Percentiles rank a stretch among this genome's conserved stretches.
Evolutionary conservation across 768 basidiomycete genomes (phyloP).

Genomic region (Mycena rosella): DNA sequence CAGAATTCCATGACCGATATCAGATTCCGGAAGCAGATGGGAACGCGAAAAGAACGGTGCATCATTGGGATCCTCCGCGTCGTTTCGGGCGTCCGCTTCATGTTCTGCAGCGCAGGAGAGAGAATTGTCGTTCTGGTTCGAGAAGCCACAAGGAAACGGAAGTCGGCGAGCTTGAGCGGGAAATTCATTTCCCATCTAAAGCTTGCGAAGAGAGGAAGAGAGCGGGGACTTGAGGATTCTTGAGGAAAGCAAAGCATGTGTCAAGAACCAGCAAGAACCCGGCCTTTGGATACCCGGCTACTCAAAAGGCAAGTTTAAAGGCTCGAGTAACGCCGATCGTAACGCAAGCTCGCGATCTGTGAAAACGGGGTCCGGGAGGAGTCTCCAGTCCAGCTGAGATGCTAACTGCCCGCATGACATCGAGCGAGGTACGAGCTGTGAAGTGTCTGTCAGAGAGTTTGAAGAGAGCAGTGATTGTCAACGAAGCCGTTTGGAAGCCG

Average conservation of each 20-base stretch:
- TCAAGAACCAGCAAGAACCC: not conserved
- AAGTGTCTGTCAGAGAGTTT: too few species aligned
- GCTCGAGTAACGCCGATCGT: too few species aligned
- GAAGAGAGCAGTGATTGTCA: too few species aligned
- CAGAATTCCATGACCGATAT: too few species aligned
- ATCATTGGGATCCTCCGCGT: not conserved
- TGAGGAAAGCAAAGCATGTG: slow-evolving; percentile 16
- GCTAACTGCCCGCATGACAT: too few species aligned
- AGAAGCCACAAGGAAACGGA: not conserved
- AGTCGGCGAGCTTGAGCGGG: not conserved
- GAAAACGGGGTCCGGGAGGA: too few species aligned
- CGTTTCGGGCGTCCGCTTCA: not conserved
- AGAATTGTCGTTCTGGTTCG: not conserved
- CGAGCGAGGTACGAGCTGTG: too few species aligned
- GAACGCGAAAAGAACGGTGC: not conserved
- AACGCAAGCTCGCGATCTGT: too few species aligned
- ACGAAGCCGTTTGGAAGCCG: too few species aligned
- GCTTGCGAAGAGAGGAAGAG: not conserved
- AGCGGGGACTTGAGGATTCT: not conserved
- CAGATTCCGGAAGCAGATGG: not conserved
- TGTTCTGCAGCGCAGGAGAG: not conserved
- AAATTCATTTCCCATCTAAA: slow-evolving; percentile 6
- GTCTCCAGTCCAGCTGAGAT: too few species aligned
- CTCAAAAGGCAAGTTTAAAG: not conserved
- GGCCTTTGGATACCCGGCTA: slow-evolving; percentile 18